Evolutionary conservation across 805 yeast genomes (phyloP), one percentile per base, ranked within the genome.

Genomic region (Wickerhamomyces bisporus): DNA sequence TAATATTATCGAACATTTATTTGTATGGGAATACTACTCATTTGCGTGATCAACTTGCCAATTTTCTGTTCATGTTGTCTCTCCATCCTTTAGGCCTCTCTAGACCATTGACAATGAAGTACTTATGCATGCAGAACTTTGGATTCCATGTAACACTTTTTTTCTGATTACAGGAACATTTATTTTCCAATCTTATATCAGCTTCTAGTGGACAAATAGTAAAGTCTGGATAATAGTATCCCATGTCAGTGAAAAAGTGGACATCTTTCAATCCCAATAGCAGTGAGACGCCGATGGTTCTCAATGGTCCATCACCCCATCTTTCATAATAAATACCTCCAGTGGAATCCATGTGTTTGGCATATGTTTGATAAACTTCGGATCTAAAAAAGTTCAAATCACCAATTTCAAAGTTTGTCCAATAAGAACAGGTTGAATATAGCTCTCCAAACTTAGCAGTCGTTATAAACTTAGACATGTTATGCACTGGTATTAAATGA

Each of bases 281-380:
- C 32, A 80, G 55, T 1, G 86, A 60, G 3, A 78, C 79, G 6
- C 81, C 89, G 32, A 84, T 71, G 0, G 91, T 73, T 58, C 82
- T 89, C 10, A 85, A 75, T 5, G 91, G 88, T 0, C 91, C 89
- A 57, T 83, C 95, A 14, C 93, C 91, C 94, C 95, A 86, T 44
- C 93, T 68, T 61, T 86, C 91, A 55, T 81, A 79, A 57, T 73
- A 84, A 56, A 84, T 84, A 1, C 93, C 94, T 38, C 93, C 93
- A 3, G 72, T 54, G 30, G 58, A 44, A 56, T 84, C 94, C 34
- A 84, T 63, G 52, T 61, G 65, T 15, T 80, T 62, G 54, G 82
- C 83, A 60, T 71, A 79, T 4, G 68, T 62, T 30, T 64, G 60
- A 60, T 80, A 83, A 12, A 69, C 65, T 23, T 66, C 57, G 0